phyloP scores from a whole-genome alignment of 306 rosid species.

The Fagus crenata region DNA sequence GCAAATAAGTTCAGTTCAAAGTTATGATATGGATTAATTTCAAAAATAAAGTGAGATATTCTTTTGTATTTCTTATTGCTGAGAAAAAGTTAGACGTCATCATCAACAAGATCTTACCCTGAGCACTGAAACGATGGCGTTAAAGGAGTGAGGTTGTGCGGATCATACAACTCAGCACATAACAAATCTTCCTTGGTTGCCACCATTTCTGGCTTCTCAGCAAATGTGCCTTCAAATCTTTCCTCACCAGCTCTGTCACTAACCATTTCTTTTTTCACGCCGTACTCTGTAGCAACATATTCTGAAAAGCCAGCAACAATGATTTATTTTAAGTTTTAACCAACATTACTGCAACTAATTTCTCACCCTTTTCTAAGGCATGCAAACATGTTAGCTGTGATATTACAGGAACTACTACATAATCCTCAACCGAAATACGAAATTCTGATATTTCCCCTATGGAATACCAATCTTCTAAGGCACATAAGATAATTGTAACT shows the following conservation, averaged over 20 bases:
- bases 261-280: conserved; percentile 26
- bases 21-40: not conserved
- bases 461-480: conserved; percentile 8
- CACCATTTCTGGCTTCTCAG: conserved; percentile 38
- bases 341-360: conserved; percentile 1
- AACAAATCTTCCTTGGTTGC: conserved; percentile 34
- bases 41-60: not conserved
- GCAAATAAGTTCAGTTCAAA: not conserved
- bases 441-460: conserved; percentile 5
- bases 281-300: conserved; percentile 32
- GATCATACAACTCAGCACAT: conserved; percentile 21
- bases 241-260: conserved; percentile 17
- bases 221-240: conserved; percentile 31
- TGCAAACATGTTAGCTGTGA: conserved; percentile 2
- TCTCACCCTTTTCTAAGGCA: not conserved
- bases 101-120: conserved; percentile 41
- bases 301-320: conserved; percentile 35
- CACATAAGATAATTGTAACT: not conserved
- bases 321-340: conserved; percentile 20
- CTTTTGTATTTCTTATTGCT: not conserved
- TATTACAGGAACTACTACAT: too few species aligned
- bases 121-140: conserved; percentile 51
- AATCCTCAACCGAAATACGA: too few species aligned
- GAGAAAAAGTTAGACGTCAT: not conserved
- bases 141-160: conserved; percentile 38